phyloP scores from a whole-genome alignment of 2,329 filamentous ascomycete species.

The Polychaeton citri region DNA sequence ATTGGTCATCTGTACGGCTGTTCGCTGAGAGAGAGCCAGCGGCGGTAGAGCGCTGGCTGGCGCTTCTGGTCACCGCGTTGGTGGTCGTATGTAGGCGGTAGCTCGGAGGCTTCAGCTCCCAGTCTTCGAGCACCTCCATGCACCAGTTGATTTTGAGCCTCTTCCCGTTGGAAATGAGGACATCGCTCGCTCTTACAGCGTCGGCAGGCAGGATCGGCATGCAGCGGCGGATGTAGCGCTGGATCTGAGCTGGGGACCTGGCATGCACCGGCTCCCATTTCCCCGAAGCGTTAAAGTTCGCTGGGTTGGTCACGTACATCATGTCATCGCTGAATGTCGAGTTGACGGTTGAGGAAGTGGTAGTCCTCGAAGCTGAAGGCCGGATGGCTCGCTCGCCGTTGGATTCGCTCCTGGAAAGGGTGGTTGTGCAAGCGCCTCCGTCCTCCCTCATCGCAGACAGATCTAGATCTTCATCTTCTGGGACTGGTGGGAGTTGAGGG shows the following conservation, averaged over 20 bases:
- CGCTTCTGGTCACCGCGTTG: neutral
- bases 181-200: constrained; percentile 31
- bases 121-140: constrained; percentile 28
- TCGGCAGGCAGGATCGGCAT: constrained; percentile 31
- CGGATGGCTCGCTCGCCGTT: constrained; percentile 4
- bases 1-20: neutral
- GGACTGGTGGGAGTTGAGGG: constrained; percentile 8
- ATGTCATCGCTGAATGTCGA: constrained; percentile 16
- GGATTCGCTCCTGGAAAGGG: neutral
- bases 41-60: neutral
- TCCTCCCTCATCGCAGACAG: constrained; percentile 21
- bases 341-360: constrained; percentile 13
- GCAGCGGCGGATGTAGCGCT: constrained; percentile 35
- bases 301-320: constrained; percentile 16
- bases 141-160: constrained; percentile 32
- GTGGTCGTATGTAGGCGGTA: constrained; percentile 24
- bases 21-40: neutral
- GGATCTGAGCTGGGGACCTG: constrained; percentile 22
- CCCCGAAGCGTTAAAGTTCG: constrained; percentile 18
- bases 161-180: constrained; percentile 29
- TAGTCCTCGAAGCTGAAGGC: constrained; percentile 12
- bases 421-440: constrained; percentile 1
- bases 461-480: constrained; percentile 24
- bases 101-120: constrained; percentile 29
- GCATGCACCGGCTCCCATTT: constrained; percentile 23